phyloP scores from a whole-genome alignment of 257 asterid species.

The Lycium barbarum region DNA sequence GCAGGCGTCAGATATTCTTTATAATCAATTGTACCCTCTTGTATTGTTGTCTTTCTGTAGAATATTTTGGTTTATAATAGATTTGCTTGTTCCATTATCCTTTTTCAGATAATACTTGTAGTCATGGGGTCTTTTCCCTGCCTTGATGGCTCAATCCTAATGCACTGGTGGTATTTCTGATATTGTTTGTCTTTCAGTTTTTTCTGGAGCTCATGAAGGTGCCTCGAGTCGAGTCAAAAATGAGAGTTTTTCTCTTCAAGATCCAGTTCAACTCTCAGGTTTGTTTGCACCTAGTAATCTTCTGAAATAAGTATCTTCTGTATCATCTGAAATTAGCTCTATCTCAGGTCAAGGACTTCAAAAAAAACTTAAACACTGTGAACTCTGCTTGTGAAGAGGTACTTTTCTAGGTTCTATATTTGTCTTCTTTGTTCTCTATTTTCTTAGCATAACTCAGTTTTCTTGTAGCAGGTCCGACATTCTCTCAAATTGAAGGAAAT shows the following conservation, averaged over 20 bases:
- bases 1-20: not conserved
- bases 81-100: constrained; percentile 18
- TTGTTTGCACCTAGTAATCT: constrained; percentile 41
- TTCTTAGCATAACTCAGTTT: constrained; percentile 33
- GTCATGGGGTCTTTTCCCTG: constrained; percentile 15
- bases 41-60: not conserved
- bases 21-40: not conserved
- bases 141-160: constrained; percentile 20
- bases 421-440: constrained; percentile 30
- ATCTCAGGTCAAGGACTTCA: constrained; percentile 83
- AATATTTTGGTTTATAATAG: not conserved
- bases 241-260: constrained; percentile 95
- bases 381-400: constrained; percentile 99
- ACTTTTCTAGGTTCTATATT: constrained; percentile 26
- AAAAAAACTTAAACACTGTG: constrained; percentile 76
- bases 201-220: constrained; percentile 99
- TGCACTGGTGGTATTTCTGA: not conserved
- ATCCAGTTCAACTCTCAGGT: constrained; percentile 97
- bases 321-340: constrained; percentile 40
- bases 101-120: not conserved
- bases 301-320: constrained; percentile 27
- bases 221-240: constrained; percentile 96
- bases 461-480: constrained; percentile 73
- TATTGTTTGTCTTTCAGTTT: constrained; percentile 65
- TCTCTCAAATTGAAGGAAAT: constrained; percentile 92